A percentile compares a stretch with the other conserved stretches of the same genome.
Evolutionary conservation across 1,139 yeast genomes (phyloP).

Genomic region (Candida sojae): DNA sequence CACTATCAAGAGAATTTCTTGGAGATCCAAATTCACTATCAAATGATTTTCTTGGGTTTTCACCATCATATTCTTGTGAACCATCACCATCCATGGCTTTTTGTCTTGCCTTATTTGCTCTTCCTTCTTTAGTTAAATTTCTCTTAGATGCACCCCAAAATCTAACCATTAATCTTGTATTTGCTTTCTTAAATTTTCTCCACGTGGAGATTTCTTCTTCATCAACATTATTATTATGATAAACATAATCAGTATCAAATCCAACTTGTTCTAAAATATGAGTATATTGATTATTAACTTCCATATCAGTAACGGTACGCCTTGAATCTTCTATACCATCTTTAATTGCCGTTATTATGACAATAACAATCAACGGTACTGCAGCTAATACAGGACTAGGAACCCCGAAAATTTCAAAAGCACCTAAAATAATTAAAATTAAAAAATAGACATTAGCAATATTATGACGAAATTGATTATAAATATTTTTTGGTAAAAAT

Average conservation of each 20-base stretch:
- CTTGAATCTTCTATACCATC: slow-evolving; percentile 62
- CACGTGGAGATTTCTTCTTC: slow-evolving; percentile 55
- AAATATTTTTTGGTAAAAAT: slow-evolving; percentile 55
- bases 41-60: slow-evolving; percentile 30
- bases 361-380: slow-evolving; percentile 61
- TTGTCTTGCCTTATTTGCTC: slow-evolving; percentile 33
- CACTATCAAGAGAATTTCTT: slow-evolving; percentile 17
- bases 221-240: slow-evolving; percentile 44
- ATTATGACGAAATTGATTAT: slow-evolving; percentile 50
- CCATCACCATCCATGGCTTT: slow-evolving; percentile 12
- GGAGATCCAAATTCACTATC: slow-evolving; percentile 30
- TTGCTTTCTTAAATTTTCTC: slow-evolving; percentile 61
- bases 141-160: slow-evolving; percentile 30
- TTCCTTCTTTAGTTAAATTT: slow-evolving; percentile 39
- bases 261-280: slow-evolving; percentile 37
- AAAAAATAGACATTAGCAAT: slow-evolving; percentile 60
- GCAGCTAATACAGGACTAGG: slow-evolving; percentile 57
- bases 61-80: slow-evolving; percentile 3
- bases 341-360: slow-evolving; percentile 53
- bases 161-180: slow-evolving; percentile 32
- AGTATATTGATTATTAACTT: slow-evolving; percentile 52
- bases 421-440: slow-evolving; percentile 52
- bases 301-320: slow-evolving; percentile 53
- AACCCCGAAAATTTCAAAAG: slow-evolving; percentile 57
- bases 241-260: slow-evolving; percentile 16